Conservation (phyloP, 176 grass and related monocot species). For the Secale cereale region DNA sequence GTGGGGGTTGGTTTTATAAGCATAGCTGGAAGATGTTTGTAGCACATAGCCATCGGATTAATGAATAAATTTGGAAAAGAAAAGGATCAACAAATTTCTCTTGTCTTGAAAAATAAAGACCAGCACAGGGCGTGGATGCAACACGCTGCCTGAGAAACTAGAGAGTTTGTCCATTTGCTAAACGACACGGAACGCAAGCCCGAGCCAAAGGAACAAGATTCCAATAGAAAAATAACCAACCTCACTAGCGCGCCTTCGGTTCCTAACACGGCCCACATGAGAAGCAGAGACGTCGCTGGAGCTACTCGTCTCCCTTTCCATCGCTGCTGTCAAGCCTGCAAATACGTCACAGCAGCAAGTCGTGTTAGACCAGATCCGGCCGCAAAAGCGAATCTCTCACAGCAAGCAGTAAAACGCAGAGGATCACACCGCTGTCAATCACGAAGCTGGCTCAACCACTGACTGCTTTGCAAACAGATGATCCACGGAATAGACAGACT, state of each 20-base stretch:
- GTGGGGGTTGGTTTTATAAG: too few species aligned
- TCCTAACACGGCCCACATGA: constrained; percentile 40
- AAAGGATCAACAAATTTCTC: neutral
- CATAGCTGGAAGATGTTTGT: neutral
- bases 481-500: neutral
- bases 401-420: neutral
- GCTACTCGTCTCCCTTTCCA: constrained; percentile 45
- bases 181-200: neutral
- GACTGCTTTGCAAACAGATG: neutral
- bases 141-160: neutral
- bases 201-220: neutral
- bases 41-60: neutral
- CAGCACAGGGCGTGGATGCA: neutral
- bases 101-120: neutral
- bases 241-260: constrained; percentile 40
- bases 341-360: neutral
- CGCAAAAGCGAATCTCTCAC: neutral
- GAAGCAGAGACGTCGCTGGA: constrained; percentile 33
- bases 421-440: too few species aligned
- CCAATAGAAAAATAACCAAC: constrained; percentile 8
- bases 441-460: neutral
- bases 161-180: neutral
- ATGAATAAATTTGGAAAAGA: neutral
- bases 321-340: constrained; percentile 26
- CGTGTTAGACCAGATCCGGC: neutral